Evolutionary conservation across 441 rosid species (phyloP).

Genomic region (Adansonia madagascariensis): DNA sequence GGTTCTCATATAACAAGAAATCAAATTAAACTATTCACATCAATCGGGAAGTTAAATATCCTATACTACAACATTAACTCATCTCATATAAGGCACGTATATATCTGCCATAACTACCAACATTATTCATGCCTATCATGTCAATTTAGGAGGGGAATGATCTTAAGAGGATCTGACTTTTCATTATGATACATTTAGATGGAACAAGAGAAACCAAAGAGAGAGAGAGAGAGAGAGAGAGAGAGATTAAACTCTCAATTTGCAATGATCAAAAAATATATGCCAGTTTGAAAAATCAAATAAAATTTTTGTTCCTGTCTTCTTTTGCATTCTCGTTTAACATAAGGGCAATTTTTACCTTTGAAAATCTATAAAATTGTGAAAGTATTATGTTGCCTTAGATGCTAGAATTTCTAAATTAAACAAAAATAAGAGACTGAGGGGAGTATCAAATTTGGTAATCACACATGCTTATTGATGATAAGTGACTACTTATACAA

Average conservation of each 20-base stretch:
- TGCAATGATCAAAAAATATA: not conserved
- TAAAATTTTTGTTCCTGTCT: not conserved
- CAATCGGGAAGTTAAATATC: slow-evolving; percentile 13
- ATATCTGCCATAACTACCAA: no score
- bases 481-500: slow-evolving; percentile 4
- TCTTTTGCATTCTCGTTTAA: not conserved
- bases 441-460: not conserved
- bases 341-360: not conserved
- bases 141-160: no score
- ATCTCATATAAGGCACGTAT: not conserved
- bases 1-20: slow-evolving; percentile 2
- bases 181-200: not conserved
- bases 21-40: not conserved
- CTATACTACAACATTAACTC: not conserved
- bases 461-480: slow-evolving; percentile 13
- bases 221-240: not conserved
- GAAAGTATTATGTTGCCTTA: not conserved
- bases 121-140: no score
- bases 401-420: not conserved
- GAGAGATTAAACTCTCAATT: slow-evolving; percentile 4
- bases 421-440: not conserved
- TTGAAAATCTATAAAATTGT: not conserved
- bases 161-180: no score
- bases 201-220: not conserved
- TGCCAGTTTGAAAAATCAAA: not conserved